A percentile compares a stretch with the other conserved stretches of the same genome.
Evolutionary conservation across 192 early-diverging fungal species (phyloP).

Genomic region (Umbelopsis sp.): DNA sequence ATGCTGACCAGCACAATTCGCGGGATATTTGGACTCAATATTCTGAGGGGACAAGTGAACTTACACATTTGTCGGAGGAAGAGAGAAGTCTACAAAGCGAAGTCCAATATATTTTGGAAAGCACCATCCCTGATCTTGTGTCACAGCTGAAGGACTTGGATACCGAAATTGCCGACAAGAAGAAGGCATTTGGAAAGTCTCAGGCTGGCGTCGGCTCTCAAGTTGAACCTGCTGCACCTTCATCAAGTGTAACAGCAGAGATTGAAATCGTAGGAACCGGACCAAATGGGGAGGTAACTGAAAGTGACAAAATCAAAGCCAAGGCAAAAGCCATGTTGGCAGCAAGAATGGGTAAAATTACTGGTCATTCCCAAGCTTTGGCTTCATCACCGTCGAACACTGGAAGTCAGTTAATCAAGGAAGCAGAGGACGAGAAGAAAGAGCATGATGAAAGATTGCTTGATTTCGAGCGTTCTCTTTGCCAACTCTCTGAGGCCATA

Average conservation of each 20-base stretch:
- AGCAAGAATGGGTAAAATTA: constrained; percentile 47
- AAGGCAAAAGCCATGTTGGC: constrained; percentile 59
- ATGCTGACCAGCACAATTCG: constrained; percentile 1
- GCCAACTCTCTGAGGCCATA: constrained; percentile 42
- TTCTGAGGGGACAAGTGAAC: constrained; percentile 39
- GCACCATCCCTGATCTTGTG: constrained; percentile 39
- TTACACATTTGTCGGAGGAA: constrained; percentile 48
- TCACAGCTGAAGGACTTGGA: constrained; percentile 46
- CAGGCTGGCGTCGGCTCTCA: constrained; percentile 24
- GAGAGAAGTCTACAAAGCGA: constrained; percentile 50
- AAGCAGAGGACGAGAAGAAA: constrained; percentile 53
- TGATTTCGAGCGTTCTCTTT: constrained; percentile 47
- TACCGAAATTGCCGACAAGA: constrained; percentile 44
- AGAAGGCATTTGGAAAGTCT: constrained; percentile 37
- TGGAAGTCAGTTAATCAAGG: constrained; percentile 18
- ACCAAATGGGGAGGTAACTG: constrained; percentile 52
- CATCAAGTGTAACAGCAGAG: constrained; percentile 7
- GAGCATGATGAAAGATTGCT: constrained; percentile 42
- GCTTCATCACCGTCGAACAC: constrained; percentile 8
- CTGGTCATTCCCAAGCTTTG: constrained; percentile 27
- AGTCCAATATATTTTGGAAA: constrained; percentile 37
- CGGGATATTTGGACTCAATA: constrained; percentile 25
- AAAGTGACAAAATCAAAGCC: constrained; percentile 53
- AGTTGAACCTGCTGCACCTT: neutral
- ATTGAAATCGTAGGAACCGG: constrained; percentile 53